These are phyloP conservation scores for Flaveria brownii DNA, from an alignment of 129 eudicot genomes.

Conservation along the genomic window DNA sequence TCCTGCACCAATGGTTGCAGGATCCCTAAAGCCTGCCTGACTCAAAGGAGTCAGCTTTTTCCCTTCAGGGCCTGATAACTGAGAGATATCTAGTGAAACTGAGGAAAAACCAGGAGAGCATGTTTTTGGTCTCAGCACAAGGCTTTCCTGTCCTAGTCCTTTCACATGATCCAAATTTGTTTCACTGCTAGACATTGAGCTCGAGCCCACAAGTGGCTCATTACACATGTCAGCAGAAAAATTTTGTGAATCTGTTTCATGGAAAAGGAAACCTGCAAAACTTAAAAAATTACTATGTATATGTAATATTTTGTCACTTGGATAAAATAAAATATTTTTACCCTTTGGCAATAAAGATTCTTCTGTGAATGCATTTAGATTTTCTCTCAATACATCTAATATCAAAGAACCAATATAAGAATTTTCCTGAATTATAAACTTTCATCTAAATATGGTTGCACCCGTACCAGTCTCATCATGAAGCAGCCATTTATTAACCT, in stretches of 20 bases:
- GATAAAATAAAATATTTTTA: conserved; percentile 24
- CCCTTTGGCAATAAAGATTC: conserved; percentile 36
- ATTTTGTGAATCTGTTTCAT: conserved; percentile 33
- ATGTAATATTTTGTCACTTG: conserved; percentile 12
- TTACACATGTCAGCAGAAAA: conserved; percentile 31
- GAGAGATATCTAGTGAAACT: conserved; percentile 57
- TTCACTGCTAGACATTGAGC: conserved; percentile 21
- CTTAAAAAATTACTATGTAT: conserved; percentile 10
- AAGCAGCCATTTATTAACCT: conserved; percentile 64
- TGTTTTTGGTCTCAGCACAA: conserved; percentile 30
- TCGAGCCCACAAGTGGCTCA: conserved; percentile 21
- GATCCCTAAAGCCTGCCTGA: conserved; percentile 89
- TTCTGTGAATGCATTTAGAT: conserved; percentile 17
- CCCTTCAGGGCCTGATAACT: conserved; percentile 86
- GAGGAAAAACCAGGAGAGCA: conserved; percentile 15
- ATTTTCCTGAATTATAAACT: conserved; percentile 19
- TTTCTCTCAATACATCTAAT: conserved; percentile 22
- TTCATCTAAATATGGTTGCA: conserved; percentile 21
- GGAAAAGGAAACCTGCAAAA: conserved; percentile 34
- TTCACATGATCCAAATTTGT: conserved; percentile 25
- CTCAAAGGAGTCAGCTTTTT: conserved; percentile 82
- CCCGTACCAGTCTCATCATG: conserved; percentile 38
- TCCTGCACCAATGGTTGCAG: conserved; percentile 84
- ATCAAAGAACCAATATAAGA: conserved; percentile 26
- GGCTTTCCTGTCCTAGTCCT: conserved; percentile 38